These are phyloP conservation scores for Odontarrhena argentea DNA, from an alignment of 345 rosid genomes.

Conservation along the genomic window DNA sequence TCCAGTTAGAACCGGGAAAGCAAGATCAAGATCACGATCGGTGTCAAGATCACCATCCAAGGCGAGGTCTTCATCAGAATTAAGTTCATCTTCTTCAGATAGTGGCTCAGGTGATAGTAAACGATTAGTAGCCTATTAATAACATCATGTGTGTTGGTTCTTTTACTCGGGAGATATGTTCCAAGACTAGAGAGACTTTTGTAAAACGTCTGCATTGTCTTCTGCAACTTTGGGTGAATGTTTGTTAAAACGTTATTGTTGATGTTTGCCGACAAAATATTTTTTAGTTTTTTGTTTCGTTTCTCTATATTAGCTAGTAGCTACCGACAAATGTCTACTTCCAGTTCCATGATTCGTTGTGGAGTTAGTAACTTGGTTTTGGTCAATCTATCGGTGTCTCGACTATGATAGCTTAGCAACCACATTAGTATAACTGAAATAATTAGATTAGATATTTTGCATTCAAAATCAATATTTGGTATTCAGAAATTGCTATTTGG, in stretches of 20 bases:
- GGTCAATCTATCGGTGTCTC: background rate
- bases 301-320: background rate
- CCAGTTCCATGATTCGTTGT: background rate
- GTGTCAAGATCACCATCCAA: conserved; percentile 41
- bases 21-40: conserved; percentile 40
- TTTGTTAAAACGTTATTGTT: background rate
- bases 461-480: too few species aligned
- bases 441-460: background rate
- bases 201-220: conserved; percentile 11
- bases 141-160: background rate
- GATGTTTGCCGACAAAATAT: conserved; percentile 33
- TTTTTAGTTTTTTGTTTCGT: too few species aligned
- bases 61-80: conserved; percentile 64
- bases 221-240: conserved; percentile 6
- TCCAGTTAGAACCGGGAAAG: conserved; percentile 54
- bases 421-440: background rate
- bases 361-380: conserved; percentile 22
- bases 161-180: conserved; percentile 2
- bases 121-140: conserved; percentile 68
- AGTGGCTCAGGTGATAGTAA: conserved; percentile 55
- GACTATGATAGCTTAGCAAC: background rate
- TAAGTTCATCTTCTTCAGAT: conserved; percentile 65
- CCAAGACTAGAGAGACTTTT: background rate
- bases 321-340: conserved; percentile 30
- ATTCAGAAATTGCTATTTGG: too few species aligned